Conservation (phyloP, 495 filamentous ascomycete genomes). For the Platismatia glauca region DNA sequence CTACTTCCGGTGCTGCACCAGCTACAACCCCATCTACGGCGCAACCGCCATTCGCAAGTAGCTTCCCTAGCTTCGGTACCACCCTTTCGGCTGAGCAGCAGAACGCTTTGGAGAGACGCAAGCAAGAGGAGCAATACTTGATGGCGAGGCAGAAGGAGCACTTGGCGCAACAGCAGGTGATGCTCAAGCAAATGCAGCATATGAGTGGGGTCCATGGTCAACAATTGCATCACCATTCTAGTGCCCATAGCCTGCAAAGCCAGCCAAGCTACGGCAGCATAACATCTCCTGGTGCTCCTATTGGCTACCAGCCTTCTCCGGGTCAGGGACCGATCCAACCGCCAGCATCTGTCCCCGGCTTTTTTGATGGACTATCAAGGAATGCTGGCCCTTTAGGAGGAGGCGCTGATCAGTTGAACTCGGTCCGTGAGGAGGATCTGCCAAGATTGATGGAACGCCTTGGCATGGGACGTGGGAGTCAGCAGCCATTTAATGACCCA, state of each 20-base stretch:
- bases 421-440: conserved; percentile 51
- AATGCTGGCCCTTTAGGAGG: conserved; percentile 44
- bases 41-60: conserved; percentile 88
- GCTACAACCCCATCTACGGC: conserved; percentile 46
- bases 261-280: conserved; percentile 93
- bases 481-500: conserved; percentile 46
- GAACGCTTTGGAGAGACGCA: conserved; percentile 88
- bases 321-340: conserved; percentile 59
- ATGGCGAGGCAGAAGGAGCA: conserved; percentile 93
- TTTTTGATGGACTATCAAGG: conserved; percentile 56
- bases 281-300: conserved; percentile 73
- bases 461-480: conserved; percentile 46
- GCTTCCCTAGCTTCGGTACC: conserved; percentile 95
- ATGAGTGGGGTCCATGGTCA: conserved; percentile 43
- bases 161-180: conserved; percentile 66
- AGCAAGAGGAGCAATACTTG: conserved; percentile 95
- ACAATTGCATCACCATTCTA: conserved; percentile 81
- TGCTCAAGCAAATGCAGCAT: conserved; percentile 61
- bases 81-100: conserved; percentile 96
- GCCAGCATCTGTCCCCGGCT: conserved; percentile 49
- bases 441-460: conserved; percentile 51
- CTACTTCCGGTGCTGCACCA: conserved; percentile 32
- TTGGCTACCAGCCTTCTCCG: conserved; percentile 62
- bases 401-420: conserved; percentile 40
- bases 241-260: conserved; percentile 89